These are phyloP conservation scores for Tricholoma terreum DNA, from an alignment of 768 basidiomycete genomes.

Conservation along the genomic window DNA sequence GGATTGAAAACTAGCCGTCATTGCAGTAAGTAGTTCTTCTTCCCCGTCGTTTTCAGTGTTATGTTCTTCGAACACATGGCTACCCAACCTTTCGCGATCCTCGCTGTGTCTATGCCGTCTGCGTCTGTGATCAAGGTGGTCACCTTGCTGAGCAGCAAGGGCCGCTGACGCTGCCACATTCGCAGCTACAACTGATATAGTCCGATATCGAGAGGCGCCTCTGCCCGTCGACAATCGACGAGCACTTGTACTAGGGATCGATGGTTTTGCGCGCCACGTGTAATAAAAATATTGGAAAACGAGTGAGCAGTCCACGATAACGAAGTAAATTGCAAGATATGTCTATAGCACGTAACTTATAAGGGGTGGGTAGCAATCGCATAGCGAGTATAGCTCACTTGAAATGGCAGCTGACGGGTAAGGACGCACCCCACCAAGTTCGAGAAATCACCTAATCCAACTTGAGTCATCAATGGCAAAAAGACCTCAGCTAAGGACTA, in stretches of 20 bases:
- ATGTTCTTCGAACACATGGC: constrained; percentile 13
- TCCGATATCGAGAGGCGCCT: constrained; percentile 60
- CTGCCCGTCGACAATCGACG: constrained; percentile 53
- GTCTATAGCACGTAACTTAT: constrained; percentile 47
- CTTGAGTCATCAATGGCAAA: not conserved
- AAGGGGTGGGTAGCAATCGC: constrained; percentile 3
- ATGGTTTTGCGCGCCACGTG: constrained; percentile 34
- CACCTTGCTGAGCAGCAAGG: constrained; percentile 62
- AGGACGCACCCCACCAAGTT: constrained; percentile 91
- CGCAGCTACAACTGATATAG: constrained; percentile 64
- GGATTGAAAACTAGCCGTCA: constrained; percentile 78
- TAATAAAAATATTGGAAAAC: constrained; percentile 85
- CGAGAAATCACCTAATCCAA: constrained; percentile 74
- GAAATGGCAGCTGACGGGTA: constrained; percentile 92
- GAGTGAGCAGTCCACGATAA: constrained; percentile 73
- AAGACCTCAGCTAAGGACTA: constrained; percentile 22
- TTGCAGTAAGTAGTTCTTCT: constrained; percentile 50
- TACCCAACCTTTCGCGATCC: constrained; percentile 20
- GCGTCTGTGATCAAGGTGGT: constrained; percentile 32
- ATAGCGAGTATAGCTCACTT: constrained; percentile 48
- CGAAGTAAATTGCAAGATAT: constrained; percentile 90
- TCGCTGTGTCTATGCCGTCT: constrained; percentile 25
- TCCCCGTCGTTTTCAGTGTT: constrained; percentile 43
- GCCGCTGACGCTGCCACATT: constrained; percentile 73
- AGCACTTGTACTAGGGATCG: constrained; percentile 36